A percentile compares a stretch with the other conserved stretches of the same genome.
These are phyloP conservation scores for Zizania latifolia DNA, from an alignment of 176 grass and related monocot genomes.

Conservation along the genomic window DNA sequence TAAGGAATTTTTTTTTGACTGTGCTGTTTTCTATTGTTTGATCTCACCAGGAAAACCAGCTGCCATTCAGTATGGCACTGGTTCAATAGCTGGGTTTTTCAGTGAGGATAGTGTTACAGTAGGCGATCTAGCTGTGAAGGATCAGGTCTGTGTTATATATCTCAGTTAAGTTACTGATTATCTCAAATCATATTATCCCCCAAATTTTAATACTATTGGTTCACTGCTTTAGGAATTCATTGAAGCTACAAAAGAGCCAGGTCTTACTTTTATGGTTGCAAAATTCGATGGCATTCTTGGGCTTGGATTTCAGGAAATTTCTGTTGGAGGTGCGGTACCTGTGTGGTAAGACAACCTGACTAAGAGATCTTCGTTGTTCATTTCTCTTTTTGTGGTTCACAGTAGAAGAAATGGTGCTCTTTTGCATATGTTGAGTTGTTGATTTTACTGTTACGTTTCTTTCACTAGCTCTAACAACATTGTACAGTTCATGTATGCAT, in stretches of 20 bases:
- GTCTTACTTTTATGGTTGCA: conserved; percentile 78
- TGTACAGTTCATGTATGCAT: background rate
- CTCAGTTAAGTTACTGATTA: background rate
- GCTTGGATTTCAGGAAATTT: conserved; percentile 91
- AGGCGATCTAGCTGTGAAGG: conserved; percentile 59
- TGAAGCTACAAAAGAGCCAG: conserved; percentile 84
- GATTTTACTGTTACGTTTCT: background rate
- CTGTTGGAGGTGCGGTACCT: conserved; percentile 71
- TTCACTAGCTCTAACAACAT: background rate
- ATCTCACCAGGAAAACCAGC: conserved; percentile 61
- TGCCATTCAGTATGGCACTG: conserved; percentile 86
- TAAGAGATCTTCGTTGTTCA: background rate
- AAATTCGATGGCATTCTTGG: conserved; percentile 99
- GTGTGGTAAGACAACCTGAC: conserved; percentile 54
- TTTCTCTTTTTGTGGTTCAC: background rate
- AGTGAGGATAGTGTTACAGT: conserved; percentile 69
- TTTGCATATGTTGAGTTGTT: background rate
- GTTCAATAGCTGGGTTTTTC: conserved; percentile 80
- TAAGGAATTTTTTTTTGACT: background rate
- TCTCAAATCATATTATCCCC: background rate
- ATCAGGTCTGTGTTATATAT: conserved; percentile 55
- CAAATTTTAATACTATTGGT: background rate
- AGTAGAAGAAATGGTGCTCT: background rate
- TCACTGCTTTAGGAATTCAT: conserved; percentile 64
- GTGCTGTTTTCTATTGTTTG: conserved; percentile 24